phyloP scores from a whole-genome alignment of 1,139 yeast species.

The Blastobotrys aristatus region DNA sequence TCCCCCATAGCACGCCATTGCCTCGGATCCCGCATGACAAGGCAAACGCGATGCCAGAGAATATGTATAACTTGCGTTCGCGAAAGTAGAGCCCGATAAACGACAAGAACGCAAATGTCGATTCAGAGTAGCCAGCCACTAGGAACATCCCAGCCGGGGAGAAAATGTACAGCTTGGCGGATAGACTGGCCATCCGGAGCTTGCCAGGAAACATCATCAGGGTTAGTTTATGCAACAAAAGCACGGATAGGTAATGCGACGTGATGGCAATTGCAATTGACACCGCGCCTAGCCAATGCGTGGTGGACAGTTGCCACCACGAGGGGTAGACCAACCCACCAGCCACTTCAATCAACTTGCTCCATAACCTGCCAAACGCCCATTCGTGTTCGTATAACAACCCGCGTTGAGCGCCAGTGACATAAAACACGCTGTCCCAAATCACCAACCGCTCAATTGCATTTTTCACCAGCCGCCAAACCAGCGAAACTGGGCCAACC shows the following conservation, averaged over 20 bases:
- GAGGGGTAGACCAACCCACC: constrained; percentile 6
- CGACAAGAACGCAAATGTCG: constrained; percentile 60
- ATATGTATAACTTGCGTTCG: constrained; percentile 35
- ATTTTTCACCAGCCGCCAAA: constrained; percentile 12
- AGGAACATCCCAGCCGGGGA: constrained; percentile 83
- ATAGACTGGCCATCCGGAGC: constrained; percentile 30
- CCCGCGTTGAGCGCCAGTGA: constrained; percentile 49
- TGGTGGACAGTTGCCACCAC: constrained; percentile 16
- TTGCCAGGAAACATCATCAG: constrained; percentile 11
- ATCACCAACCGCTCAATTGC: constrained; percentile 41
- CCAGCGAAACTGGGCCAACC: constrained; percentile 13
- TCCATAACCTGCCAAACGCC: constrained; percentile 84
- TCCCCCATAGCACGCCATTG: constrained; percentile 70
- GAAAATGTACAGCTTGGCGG: constrained; percentile 49
- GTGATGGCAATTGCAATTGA: constrained; percentile 48
- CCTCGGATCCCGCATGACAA: constrained; percentile 62
- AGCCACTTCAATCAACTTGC: constrained; percentile 40
- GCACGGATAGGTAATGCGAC: constrained; percentile 47
- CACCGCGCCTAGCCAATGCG: constrained; percentile 41
- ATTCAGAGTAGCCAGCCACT: constrained; percentile 72
- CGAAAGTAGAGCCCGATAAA: constrained; percentile 56
- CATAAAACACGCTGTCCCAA: constrained; percentile 86
- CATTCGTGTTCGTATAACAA: constrained; percentile 74
- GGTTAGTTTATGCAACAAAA: constrained; percentile 52
- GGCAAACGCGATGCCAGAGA: constrained; percentile 57